Evolutionary conservation across 2,329 filamentous ascomycete genomes (phyloP), one percentile per base, ranked within the genome.

Genomic region (Colletotrichum phormii): DNA sequence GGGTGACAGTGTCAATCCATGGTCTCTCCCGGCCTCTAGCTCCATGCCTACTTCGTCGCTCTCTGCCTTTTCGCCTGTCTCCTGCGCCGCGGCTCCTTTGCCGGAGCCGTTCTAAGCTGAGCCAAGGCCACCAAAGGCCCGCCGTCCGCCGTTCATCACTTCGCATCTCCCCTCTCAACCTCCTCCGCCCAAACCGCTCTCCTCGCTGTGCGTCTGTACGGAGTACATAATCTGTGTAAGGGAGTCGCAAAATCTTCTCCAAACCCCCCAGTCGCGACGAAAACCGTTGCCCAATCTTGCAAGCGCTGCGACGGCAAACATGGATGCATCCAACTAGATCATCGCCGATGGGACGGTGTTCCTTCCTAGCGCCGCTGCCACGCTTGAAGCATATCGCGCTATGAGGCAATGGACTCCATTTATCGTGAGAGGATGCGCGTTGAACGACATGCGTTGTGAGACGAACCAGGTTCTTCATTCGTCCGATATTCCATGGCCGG

Each of bases 401-500:
- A 70, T 61, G 70, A 72, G 70, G 70, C 70, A 64, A 72, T 64
- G 66, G 64, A 61, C 59, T 73, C 66, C 71, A 71, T 57, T 73
- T 51, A 71, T 73, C 61, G 55, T 61, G 42, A 65, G 35, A 73
- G 67, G 66, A 61, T 71, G 46, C 55, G 35, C 67, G 60, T 63
- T 73, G 71, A 24, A 64, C 61, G 46, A 26, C 54, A 18, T 51
- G 53, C 70, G 58, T 69, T 33, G 70, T 60, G 66, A 70, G 60
- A 68, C 55, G 66, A 62, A 71, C 66, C 49, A 26, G 71, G 71
- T 49, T 70, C 15, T 51, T 62, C 60, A 73, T 73, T 73, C 71
- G 71, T 64, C 70, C 61, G 60, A 71, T 71, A 55, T 61, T 64
- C 60, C 55, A 70, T 65, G 35, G 46, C 18, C 60, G 33, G 33